A percentile compares a stretch with the other conserved stretches of the same genome.
Evolutionary conservation across 345 rosid species (phyloP).

Genomic region (Moringa oleifera): DNA sequence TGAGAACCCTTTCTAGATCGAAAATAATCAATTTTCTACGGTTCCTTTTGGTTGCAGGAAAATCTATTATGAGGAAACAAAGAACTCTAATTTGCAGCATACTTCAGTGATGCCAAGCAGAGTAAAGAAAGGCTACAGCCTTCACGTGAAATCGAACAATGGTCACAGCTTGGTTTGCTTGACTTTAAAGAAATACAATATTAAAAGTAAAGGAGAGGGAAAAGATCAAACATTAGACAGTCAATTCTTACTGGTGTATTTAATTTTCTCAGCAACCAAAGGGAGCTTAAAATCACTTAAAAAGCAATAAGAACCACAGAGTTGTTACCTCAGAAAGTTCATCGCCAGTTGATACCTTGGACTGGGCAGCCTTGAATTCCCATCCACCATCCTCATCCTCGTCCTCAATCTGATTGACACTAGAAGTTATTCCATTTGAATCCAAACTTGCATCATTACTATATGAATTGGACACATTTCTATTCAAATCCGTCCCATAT

Average conservation of each 20-base stretch:
- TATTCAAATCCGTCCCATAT: constrained; percentile 1
- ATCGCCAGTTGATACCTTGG: constrained; percentile 3
- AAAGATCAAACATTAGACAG: no score
- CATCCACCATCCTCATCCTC: constrained; percentile 35
- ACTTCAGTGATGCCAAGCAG: no score
- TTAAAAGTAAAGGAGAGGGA: no score
- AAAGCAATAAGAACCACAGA: not conserved
- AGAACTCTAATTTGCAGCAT: not conserved
- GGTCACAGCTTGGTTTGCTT: no score
- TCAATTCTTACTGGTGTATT: no score
- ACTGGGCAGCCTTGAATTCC: constrained; percentile 41
- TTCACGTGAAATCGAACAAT: no score
- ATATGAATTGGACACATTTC: constrained; percentile 15
- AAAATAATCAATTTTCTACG: not conserved
- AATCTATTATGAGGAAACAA: no score
- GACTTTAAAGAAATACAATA: no score
- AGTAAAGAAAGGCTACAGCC: no score
- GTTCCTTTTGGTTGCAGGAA: not conserved
- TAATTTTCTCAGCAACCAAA: not conserved
- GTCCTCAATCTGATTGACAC: constrained; percentile 14
- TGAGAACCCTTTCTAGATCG: not conserved
- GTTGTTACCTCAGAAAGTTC: constrained; percentile 24
- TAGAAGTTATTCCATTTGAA: constrained; percentile 15
- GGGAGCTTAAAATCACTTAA: not conserved
- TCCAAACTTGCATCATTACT: constrained; percentile 13